phyloP scores from a whole-genome alignment of 1,139 yeast genomes.

The Suhomyces taliae region DNA sequence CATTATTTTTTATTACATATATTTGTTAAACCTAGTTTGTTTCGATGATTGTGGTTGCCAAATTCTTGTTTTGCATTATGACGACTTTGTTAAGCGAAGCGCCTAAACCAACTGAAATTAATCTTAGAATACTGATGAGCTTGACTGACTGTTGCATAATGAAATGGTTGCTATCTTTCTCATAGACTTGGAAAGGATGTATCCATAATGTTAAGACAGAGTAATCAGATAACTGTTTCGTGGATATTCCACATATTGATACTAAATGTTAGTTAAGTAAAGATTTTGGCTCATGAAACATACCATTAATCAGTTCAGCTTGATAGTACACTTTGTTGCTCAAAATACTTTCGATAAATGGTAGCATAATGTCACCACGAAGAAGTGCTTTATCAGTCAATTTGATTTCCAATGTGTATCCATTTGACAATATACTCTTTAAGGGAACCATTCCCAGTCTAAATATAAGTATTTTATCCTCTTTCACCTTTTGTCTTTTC shows the following conservation, averaged over 20 bases:
- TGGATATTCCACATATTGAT: slow-evolving; percentile 10
- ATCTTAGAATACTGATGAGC: background rate
- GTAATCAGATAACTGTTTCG: background rate
- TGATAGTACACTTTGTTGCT: slow-evolving; percentile 11
- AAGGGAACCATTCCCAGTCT: slow-evolving; percentile 13
- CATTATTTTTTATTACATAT: slow-evolving; percentile 54
- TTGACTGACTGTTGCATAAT: background rate
- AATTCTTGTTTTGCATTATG: slow-evolving; percentile 1
- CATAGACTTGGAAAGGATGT: slow-evolving; percentile 5
- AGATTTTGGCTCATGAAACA: background rate
- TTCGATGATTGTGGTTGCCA: slow-evolving; percentile 1
- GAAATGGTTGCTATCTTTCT: background rate
- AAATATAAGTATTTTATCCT: slow-evolving; percentile 7
- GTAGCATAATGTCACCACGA: slow-evolving; percentile 1
- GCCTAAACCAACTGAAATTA: background rate
- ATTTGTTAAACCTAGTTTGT: background rate
- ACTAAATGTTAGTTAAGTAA: slow-evolving; percentile 7
- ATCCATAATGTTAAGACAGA: slow-evolving; percentile 5
- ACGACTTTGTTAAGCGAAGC: background rate
- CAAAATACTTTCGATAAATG: slow-evolving; percentile 5
- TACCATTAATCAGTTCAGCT: background rate
- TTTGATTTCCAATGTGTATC: slow-evolving; percentile 28
- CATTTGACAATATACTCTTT: slow-evolving; percentile 31
- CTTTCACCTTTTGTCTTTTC: background rate
- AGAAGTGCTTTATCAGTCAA: slow-evolving; percentile 2